Percentiles rank a stretch among this genome's conserved stretches.
Conservation (phyloP, 2,329 filamentous ascomycete genomes). For the Fulvia fulva region DNA sequence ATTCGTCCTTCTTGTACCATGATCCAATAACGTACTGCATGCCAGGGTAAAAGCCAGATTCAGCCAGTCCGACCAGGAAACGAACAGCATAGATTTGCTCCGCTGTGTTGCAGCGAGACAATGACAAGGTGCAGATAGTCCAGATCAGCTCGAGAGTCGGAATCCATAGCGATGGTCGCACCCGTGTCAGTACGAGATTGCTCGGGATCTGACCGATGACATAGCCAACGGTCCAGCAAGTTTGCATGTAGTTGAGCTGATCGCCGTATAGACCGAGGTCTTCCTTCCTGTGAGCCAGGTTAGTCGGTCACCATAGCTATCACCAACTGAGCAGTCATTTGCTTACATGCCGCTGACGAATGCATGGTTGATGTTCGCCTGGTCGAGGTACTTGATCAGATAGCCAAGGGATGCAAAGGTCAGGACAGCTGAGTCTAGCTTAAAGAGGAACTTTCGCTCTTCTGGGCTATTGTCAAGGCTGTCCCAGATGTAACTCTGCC, state of each 20-base stretch:
- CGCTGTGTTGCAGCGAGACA: conserved; percentile 39
- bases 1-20: conserved; percentile 50
- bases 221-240: conserved; percentile 58
- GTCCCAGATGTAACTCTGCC: conserved; percentile 52
- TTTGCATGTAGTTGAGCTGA: conserved; percentile 54
- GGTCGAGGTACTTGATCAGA: conserved; percentile 48
- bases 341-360: conserved; percentile 45
- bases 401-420: conserved; percentile 33
- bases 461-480: conserved; percentile 50
- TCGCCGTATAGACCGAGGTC: conserved; percentile 52
- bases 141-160: conserved; percentile 47
- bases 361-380: conserved; percentile 39
- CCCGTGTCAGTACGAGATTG: conserved; percentile 49
- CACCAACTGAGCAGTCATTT: too few species aligned
- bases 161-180: conserved; percentile 48
- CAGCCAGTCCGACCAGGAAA: conserved; percentile 49
- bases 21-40: conserved; percentile 52
- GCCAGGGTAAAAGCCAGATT: conserved; percentile 51
- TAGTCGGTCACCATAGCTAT: too few species aligned
- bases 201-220: conserved; percentile 35
- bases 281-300: conserved; percentile 35
- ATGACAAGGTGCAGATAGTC: conserved; percentile 45
- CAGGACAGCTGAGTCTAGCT: conserved; percentile 40
- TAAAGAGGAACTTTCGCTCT: conserved; percentile 48
- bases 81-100: conserved; percentile 45